Evolutionary conservation across 2,329 filamentous ascomycete genomes (phyloP).

Genomic region (Amauroascus verrucosus): DNA sequence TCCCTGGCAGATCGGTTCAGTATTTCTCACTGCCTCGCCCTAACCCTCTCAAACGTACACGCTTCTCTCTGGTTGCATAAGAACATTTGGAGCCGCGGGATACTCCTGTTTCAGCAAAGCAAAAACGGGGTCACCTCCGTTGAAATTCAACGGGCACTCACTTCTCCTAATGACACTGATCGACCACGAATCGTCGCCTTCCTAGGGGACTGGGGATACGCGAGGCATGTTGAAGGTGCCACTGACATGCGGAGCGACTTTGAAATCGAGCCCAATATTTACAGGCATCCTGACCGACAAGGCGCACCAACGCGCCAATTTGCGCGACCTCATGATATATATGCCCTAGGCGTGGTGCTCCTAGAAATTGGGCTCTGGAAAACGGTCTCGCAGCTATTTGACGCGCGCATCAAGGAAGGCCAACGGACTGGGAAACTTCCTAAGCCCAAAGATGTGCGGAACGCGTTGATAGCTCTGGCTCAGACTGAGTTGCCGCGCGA

Average conservation of each 20-base stretch:
- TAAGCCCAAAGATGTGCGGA: conserved; percentile 19
- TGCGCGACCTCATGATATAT: conserved; percentile 28
- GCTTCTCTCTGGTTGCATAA: conserved; percentile 24
- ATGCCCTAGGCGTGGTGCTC: conserved; percentile 31
- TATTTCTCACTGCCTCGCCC: conserved; percentile 22
- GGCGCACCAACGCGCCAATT: conserved; percentile 24
- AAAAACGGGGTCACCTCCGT: conserved; percentile 8
- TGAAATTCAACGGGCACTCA: background rate
- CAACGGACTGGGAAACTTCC: conserved; percentile 20
- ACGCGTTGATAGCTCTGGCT: conserved; percentile 18
- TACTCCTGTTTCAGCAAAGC: conserved; percentile 20
- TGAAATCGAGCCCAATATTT: conserved; percentile 22
- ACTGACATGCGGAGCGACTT: conserved; percentile 22
- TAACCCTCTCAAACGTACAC: conserved; percentile 22
- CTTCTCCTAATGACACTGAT: background rate
- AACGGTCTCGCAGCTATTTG: conserved; percentile 23
- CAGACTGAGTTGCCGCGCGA: conserved; percentile 19
- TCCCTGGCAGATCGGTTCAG: conserved; percentile 21
- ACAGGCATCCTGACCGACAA: conserved; percentile 27
- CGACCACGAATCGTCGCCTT: conserved; percentile 17
- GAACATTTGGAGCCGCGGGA: conserved; percentile 25
- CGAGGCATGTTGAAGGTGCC: conserved; percentile 19
- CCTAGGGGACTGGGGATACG: conserved; percentile 24
- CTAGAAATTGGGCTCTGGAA: conserved; percentile 31
- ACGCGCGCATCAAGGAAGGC: conserved; percentile 19